These are phyloP conservation scores for Penicillium roqueforti DNA, from an alignment of 495 filamentous ascomycete genomes.

Conservation along the genomic window DNA sequence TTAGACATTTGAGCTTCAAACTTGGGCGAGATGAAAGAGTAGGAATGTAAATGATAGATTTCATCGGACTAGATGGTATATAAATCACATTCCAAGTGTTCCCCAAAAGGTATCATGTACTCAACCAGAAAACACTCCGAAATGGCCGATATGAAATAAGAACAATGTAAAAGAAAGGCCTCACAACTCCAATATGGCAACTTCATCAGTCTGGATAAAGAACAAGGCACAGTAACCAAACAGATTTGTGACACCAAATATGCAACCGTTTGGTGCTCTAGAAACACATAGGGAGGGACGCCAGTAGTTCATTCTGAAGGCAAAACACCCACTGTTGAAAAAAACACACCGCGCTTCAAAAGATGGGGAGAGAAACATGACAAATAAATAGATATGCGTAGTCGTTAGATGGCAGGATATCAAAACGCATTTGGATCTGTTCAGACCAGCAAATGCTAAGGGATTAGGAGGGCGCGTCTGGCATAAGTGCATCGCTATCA, in stretches of 20 bases:
- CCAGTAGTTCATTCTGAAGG: constrained; percentile 13
- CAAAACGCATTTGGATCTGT: not conserved
- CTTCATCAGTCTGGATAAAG: not conserved
- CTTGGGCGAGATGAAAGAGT: no score
- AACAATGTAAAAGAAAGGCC: not conserved
- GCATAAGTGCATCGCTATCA: constrained; percentile 40
- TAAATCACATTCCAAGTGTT: constrained; percentile 5
- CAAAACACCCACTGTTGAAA: constrained; percentile 5
- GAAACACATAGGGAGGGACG: constrained; percentile 7
- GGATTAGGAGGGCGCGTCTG: constrained; percentile 34
- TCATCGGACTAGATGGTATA: constrained; percentile 3
- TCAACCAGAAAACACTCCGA: constrained; percentile 4
- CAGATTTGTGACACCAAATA: constrained; percentile 20
- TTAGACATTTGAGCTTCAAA: no score
- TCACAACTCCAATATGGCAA: constrained; percentile 2
- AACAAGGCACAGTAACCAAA: constrained; percentile 3
- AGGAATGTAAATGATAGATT: not conserved
- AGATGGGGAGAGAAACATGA: constrained; percentile 15
- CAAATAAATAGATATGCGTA: constrained; percentile 23
- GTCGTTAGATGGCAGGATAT: constrained; percentile 24
- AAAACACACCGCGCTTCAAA: constrained; percentile 17
- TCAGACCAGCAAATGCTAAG: constrained; percentile 8
- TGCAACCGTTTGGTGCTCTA: constrained; percentile 20
- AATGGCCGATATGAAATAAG: constrained; percentile 3
- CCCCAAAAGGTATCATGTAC: constrained; percentile 9